Conservation (phyloP, 1,284 basidiomycete genomes). For the Sparassis latifolia region DNA sequence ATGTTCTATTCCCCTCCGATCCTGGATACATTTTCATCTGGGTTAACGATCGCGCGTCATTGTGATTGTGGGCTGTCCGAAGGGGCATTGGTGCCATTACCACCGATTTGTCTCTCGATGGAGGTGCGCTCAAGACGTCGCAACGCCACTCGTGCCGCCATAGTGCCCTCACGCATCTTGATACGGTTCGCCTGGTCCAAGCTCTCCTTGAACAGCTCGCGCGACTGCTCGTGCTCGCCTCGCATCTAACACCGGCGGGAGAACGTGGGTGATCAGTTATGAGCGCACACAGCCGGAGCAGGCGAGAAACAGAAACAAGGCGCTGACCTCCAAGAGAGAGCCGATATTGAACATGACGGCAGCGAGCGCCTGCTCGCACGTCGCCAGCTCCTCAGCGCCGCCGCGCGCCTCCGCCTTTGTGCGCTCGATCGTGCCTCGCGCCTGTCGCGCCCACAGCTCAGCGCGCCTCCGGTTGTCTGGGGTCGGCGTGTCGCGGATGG, state of each 20-base stretch:
- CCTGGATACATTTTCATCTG: too few relatives aligned
- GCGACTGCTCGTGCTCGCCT: constrained; percentile 39
- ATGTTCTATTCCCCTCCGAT: constrained; percentile 4
- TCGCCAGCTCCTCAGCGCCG: constrained; percentile 19
- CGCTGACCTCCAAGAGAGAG: constrained; percentile 35
- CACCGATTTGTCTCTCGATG: too few relatives aligned
- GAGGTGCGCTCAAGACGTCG: constrained; percentile 26
- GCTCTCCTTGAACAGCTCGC: constrained; percentile 38
- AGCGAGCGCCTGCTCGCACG: constrained; percentile 54
- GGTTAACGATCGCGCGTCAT: too few relatives aligned
- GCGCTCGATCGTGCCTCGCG: constrained; percentile 40
- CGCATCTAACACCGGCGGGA: constrained; percentile 35
- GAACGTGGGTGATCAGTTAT: too few relatives aligned
- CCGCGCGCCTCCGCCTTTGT: constrained; percentile 22
- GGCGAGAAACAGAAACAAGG: too few relatives aligned
- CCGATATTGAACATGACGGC: constrained; percentile 61
- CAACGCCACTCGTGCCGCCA: constrained; percentile 42
- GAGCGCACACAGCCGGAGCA: too few relatives aligned
- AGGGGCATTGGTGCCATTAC: too few relatives aligned
- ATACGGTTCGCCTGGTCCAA: constrained; percentile 42
- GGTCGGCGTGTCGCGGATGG: constrained; percentile 43
- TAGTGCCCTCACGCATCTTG: constrained; percentile 44
- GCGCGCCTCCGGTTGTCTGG: constrained; percentile 46
- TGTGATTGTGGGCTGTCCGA: too few relatives aligned
- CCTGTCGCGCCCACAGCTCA: constrained; percentile 55